These are phyloP conservation scores for Pseudocercospora cruenta DNA, from an alignment of 2,329 filamentous ascomycete genomes.

Conservation along the genomic window DNA sequence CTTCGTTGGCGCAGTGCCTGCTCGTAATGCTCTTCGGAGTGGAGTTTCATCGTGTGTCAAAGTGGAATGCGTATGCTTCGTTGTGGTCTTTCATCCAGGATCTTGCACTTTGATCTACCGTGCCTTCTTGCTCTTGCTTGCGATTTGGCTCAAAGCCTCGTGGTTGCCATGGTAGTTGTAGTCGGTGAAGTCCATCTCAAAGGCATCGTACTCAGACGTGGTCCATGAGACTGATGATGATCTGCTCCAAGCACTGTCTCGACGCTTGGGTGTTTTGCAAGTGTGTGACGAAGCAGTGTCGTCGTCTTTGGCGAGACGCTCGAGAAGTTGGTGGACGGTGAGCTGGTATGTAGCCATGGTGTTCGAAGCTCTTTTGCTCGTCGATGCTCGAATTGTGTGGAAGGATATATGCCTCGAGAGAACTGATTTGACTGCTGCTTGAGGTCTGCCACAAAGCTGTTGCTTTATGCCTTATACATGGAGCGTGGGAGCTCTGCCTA, in stretches of 20 bases:
- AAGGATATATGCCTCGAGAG: background rate
- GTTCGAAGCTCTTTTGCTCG: background rate
- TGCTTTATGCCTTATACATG: conserved; percentile 12
- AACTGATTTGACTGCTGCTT: background rate
- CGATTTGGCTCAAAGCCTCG: background rate
- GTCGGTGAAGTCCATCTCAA: conserved; percentile 8
- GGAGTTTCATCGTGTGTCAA: background rate
- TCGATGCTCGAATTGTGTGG: background rate
- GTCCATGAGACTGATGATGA: conserved; percentile 2
- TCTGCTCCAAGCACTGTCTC: conserved; percentile 9
- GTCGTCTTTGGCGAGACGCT: conserved; percentile 26
- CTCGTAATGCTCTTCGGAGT: background rate
- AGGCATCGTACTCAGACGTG: background rate
- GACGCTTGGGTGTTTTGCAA: background rate
- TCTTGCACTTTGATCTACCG: background rate
- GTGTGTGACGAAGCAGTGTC: background rate
- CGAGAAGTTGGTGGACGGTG: conserved; percentile 28
- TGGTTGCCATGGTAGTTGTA: conserved; percentile 1
- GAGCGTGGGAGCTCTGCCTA: conserved; percentile 14
- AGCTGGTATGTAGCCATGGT: conserved; percentile 31
- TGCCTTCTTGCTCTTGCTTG: background rate
- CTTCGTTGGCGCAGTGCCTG: background rate
- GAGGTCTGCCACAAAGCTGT: conserved; percentile 10
- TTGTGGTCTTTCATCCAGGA: background rate
- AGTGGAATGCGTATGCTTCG: background rate